Evolutionary conservation across 1,284 basidiomycete species (phyloP).

Genomic region (Boletus albobrunnescens): DNA sequence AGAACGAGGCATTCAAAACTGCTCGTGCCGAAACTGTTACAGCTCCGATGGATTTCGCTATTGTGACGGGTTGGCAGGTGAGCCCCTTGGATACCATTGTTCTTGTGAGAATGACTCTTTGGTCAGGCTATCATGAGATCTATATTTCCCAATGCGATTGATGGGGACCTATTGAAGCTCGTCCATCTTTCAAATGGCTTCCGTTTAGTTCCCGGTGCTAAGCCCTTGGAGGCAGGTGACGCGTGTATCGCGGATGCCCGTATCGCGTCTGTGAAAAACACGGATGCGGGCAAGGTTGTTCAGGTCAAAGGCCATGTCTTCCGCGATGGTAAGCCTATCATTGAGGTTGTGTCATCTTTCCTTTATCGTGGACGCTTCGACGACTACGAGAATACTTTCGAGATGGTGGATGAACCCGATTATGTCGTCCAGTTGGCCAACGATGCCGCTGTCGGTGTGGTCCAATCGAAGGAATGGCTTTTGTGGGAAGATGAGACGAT

Average conservation of each 20-base stretch:
- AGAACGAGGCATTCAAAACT: slow-evolving; percentile 85
- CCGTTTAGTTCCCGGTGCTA: slow-evolving; percentile 78
- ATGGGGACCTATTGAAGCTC: slow-evolving; percentile 91
- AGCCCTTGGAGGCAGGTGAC: slow-evolving; percentile 80
- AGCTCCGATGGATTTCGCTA: slow-evolving; percentile 98
- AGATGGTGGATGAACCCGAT: slow-evolving; percentile 84
- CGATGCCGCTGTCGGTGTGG: slow-evolving; percentile 83
- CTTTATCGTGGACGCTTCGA: slow-evolving; percentile 92
- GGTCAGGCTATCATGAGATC: slow-evolving; percentile 90
- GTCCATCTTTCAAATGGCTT: slow-evolving; percentile 98
- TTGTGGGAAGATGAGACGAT: slow-evolving; percentile 85
- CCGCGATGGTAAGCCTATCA: slow-evolving; percentile 73
- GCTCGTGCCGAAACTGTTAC: slow-evolving; percentile 66
- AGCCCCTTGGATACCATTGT: slow-evolving; percentile 25
- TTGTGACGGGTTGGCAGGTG: slow-evolving; percentile 96
- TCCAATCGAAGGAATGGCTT: slow-evolving; percentile 98
- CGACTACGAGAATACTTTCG: slow-evolving; percentile 96
- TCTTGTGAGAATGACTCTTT: slow-evolving; percentile 12
- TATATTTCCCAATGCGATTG: slow-evolving; percentile 88
- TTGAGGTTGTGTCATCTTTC: slow-evolving; percentile 94
- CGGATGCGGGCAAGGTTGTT: slow-evolving; percentile 89
- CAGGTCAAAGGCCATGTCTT: slow-evolving; percentile 87
- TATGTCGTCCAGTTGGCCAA: slow-evolving; percentile 77
- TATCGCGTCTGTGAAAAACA: slow-evolving; percentile 88
- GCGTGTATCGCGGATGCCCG: slow-evolving; percentile 86